Conservation (phyloP, 805 yeast genomes). For the Komagataella kurtzmanii region DNA sequence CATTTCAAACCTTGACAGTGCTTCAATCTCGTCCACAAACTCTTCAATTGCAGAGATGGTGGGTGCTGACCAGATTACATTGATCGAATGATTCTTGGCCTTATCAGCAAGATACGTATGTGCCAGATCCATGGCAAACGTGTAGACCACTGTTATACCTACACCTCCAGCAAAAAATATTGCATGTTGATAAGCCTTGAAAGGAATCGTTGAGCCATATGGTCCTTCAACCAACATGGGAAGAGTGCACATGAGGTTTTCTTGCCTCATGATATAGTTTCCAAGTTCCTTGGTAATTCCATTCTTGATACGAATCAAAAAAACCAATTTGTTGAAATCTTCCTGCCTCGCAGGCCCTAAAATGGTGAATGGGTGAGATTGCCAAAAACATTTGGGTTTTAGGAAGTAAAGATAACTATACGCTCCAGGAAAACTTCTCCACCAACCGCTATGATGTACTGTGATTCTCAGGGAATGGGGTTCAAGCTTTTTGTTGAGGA, state of each 20-base stretch:
- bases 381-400: constrained; percentile 42
- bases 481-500: neutral
- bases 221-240: constrained; percentile 48
- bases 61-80: neutral
- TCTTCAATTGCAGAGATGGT: neutral
- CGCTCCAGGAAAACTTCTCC: constrained; percentile 41
- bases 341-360: neutral
- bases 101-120: constrained; percentile 1
- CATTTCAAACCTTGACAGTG: neutral
- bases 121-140: constrained; percentile 20
- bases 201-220: constrained; percentile 42
- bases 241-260: neutral
- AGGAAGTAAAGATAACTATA: constrained; percentile 46
- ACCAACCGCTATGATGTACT: constrained; percentile 30
- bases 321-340: neutral
- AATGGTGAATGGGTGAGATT: constrained; percentile 60
- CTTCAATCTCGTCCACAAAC: neutral
- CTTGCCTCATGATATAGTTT: neutral
- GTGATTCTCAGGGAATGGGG: constrained; percentile 27
- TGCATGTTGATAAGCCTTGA: constrained; percentile 37
- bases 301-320: constrained; percentile 21
- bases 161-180: constrained; percentile 62
- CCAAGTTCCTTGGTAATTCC: constrained; percentile 32
- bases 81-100: neutral
- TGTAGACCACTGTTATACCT: constrained; percentile 49